Conservation (phyloP, 441 rosid genomes). For the Raphanus hybrid region DNA sequence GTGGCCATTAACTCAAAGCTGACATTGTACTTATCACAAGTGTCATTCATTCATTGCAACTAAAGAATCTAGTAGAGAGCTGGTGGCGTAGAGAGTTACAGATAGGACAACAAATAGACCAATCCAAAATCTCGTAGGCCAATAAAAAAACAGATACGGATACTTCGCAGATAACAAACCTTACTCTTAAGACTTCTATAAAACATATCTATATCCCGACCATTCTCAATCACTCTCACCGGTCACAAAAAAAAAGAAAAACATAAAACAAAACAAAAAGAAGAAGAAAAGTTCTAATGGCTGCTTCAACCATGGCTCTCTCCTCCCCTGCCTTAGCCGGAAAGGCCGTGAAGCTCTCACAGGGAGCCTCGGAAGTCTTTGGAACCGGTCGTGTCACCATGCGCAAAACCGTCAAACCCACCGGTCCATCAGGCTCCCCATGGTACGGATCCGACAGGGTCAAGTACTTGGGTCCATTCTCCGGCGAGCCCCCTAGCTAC, state of each 20-base stretch:
- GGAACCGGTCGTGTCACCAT: conserved; percentile 59
- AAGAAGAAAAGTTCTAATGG: conserved; percentile 45
- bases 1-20: not conserved
- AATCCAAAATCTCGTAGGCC: conserved; percentile 35
- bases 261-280: not conserved
- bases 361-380: conserved; percentile 42
- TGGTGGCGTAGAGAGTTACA: conserved; percentile 34
- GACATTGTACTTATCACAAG: not conserved
- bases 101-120: conserved; percentile 22
- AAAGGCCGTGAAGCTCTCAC: conserved; percentile 60
- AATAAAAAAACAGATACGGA: conserved; percentile 37
- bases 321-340: conserved; percentile 69
- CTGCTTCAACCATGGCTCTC: conserved; percentile 71
- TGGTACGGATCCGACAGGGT: conserved; percentile 86
- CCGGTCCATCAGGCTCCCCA: conserved; percentile 58
- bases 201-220: conserved; percentile 10
- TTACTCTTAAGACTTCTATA: conserved; percentile 30
- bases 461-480: conserved; percentile 76
- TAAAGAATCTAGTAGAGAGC: conserved; percentile 17
- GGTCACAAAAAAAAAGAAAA: conserved; percentile 17
- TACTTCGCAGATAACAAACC: conserved; percentile 40
- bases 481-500: conserved; percentile 74
- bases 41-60: not conserved
- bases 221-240: conserved; percentile 44
- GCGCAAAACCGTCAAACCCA: conserved; percentile 53